Evolutionary conservation across 1,284 basidiomycete species (phyloP).

Genomic region (Hymenochaete sp.): DNA sequence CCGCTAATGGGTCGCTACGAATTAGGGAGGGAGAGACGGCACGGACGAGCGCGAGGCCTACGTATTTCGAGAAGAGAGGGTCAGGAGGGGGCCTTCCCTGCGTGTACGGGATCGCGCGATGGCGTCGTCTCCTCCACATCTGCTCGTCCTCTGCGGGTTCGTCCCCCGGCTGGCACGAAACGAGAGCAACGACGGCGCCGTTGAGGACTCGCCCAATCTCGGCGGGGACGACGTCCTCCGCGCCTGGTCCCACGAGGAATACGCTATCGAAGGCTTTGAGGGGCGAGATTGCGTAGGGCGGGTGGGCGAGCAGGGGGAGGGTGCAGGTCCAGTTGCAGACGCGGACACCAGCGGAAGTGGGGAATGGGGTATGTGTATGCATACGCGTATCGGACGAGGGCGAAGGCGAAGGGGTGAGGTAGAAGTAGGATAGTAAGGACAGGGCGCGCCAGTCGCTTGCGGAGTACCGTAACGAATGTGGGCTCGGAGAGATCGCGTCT

Average conservation of each 20-base stretch:
- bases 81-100: conserved; percentile 46
- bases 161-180: conserved; percentile 29
- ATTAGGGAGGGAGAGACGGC: conserved; percentile 36
- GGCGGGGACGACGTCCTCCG: conserved; percentile 61
- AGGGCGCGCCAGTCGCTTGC: conserved; percentile 71
- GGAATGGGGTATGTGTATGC: conserved; percentile 14
- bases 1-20: conserved; percentile 18
- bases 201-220: conserved; percentile 72
- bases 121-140: too few species aligned
- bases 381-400: not conserved
- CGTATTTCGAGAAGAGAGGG: conserved; percentile 48
- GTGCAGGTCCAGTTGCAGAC: conserved; percentile 55
- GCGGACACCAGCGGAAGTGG: conserved; percentile 28
- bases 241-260: conserved; percentile 58
- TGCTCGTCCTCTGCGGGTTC: not conserved
- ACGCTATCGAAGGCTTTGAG: conserved; percentile 48
- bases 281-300: conserved; percentile 63
- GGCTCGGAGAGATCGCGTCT: conserved; percentile 23
- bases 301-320: conserved; percentile 55
- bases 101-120: conserved; percentile 40
- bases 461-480: conserved; percentile 43
- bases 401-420: conserved; percentile 43
- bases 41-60: conserved; percentile 70
- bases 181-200: conserved; percentile 71
- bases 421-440: conserved; percentile 75